Percentiles rank a stretch among this genome's conserved stretches.
These are phyloP conservation scores for Phalaenopsis hybrid DNA, from an alignment of 116 monocot species.

Conservation along the genomic window DNA sequence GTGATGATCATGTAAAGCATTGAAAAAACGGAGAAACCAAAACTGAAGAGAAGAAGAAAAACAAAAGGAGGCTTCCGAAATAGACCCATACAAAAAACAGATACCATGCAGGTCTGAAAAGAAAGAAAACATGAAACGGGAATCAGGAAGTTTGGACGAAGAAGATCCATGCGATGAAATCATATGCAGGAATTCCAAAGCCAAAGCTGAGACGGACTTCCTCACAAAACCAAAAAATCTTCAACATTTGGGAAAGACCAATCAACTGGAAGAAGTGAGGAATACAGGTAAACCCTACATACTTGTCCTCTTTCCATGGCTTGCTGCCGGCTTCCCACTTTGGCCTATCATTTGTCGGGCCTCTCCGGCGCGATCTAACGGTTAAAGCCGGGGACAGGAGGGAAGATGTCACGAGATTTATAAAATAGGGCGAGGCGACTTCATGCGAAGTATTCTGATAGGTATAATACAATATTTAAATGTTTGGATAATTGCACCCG, in stretches of 20 bases:
- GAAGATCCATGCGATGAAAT: background rate
- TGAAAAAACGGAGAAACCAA: too few species aligned
- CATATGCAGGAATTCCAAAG: background rate
- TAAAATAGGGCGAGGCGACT: too few species aligned
- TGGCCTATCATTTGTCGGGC: background rate
- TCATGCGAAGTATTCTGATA: too few species aligned
- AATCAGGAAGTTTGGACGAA: background rate
- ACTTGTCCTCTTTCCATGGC: background rate
- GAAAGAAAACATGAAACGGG: too few species aligned
- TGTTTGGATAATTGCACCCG: too few species aligned
- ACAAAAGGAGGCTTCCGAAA: background rate
- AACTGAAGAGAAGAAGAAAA: background rate
- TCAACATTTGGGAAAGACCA: background rate
- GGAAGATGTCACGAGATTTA: conserved; percentile 7
- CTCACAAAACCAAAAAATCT: conserved; percentile 2
- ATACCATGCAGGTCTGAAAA: background rate
- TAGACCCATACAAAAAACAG: background rate
- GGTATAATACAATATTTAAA: too few species aligned
- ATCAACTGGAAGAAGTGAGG: background rate
- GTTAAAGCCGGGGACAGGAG: conserved; percentile 1
- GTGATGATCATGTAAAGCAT: too few species aligned
- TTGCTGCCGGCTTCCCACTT: conserved; percentile 12
- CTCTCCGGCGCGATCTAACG: background rate
- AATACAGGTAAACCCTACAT: background rate
- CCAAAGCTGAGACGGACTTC: background rate